A percentile compares a stretch with the other conserved stretches of the same genome.
phyloP scores from a whole-genome alignment of 345 rosid species.

The Citrus cavaleriei region DNA sequence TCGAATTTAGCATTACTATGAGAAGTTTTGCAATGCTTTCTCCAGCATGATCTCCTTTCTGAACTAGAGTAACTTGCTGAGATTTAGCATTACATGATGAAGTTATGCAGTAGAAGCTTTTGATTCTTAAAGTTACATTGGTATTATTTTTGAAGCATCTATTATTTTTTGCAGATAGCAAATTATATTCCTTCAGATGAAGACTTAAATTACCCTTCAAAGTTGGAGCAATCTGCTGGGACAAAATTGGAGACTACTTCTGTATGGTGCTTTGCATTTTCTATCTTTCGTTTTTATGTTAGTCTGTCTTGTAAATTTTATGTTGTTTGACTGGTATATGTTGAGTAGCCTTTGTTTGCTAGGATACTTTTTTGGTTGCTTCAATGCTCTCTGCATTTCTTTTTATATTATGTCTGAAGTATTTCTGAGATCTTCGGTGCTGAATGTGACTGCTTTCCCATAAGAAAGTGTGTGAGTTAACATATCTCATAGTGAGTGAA shows the following conservation, averaged over 20 bases:
- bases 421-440: background rate
- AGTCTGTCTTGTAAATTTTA: background rate
- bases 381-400: background rate
- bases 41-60: background rate
- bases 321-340: conserved; percentile 1
- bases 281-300: conserved; percentile 1
- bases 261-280: conserved; percentile 26
- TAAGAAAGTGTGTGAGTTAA: background rate
- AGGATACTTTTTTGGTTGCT: background rate
- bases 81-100: background rate
- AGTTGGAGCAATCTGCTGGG: conserved; percentile 63
- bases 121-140: background rate
- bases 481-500: background rate
- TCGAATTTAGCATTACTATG: background rate
- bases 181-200: conserved; percentile 70
- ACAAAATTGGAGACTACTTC: conserved; percentile 43
- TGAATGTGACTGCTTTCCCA: background rate
- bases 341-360: background rate
- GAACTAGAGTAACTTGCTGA: background rate
- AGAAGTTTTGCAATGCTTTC: background rate
- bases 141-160: conserved; percentile 1
- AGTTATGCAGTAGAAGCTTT: background rate
- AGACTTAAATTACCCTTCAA: conserved; percentile 88
- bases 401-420: no score
- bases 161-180: conserved; percentile 67